phyloP scores from a whole-genome alignment of 192 early-diverging fungal genomes.

The Gaertneriomyces semiglobifer region DNA sequence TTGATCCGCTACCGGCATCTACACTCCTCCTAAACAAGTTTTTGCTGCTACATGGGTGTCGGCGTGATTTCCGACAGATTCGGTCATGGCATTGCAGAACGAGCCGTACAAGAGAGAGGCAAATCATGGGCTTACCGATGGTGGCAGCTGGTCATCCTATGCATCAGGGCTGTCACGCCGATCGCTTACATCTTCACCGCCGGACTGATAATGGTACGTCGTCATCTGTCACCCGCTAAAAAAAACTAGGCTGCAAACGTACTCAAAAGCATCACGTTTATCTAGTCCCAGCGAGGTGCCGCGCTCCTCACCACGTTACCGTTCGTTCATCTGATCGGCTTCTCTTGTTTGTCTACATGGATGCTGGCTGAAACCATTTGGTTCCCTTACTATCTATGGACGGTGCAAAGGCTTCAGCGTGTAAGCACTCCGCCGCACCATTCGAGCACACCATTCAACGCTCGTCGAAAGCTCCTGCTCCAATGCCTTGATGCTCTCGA shows the following conservation, averaged over 20 bases:
- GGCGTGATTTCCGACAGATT: background rate
- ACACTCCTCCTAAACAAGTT: no score
- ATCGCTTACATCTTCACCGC: slow-evolving; percentile 7
- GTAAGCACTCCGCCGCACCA: no score
- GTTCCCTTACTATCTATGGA: slow-evolving; percentile 18
- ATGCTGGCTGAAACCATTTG: slow-evolving; percentile 21
- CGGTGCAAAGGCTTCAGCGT: background rate
- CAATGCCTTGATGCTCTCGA: slow-evolving; percentile 10
- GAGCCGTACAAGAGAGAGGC: background rate
- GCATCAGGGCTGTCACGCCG: slow-evolving; percentile 8
- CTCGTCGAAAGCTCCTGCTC: background rate
- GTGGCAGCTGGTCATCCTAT: slow-evolving; percentile 5
- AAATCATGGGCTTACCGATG: slow-evolving; percentile 1
- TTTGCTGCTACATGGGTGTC: background rate
- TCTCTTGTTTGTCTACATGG: background rate
- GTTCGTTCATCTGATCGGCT: background rate
- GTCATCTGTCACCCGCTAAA: no score
- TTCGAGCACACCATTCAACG: background rate
- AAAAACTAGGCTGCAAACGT: no score
- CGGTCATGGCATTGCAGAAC: background rate
- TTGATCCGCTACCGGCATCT: no score
- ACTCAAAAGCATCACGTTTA: background rate
- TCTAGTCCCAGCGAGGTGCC: background rate
- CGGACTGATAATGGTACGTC: background rate
- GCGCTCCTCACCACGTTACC: background rate